Evolutionary conservation across 2,329 filamentous ascomycete species (phyloP), one percentile per base, ranked within the genome.

Genomic region (Xylaria sp.): DNA sequence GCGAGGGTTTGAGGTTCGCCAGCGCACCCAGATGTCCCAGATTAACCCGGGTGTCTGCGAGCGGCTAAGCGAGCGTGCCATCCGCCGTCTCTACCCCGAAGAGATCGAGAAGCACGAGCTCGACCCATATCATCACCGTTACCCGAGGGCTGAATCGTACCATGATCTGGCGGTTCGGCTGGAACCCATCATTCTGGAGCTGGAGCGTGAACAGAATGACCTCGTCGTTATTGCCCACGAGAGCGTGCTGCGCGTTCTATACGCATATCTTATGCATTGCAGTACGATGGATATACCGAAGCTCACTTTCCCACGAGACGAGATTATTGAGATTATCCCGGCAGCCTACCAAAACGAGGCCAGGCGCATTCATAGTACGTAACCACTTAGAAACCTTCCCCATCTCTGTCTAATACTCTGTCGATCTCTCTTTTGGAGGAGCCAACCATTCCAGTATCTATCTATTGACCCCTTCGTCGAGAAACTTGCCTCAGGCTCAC

Each of bases 291-390:
- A 97, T 77, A 99, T 99, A 71, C 96, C 96, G 3, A 92, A 91
- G 74, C 88, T 99, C 70, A 92, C 94, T 73, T 99, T 99, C 77
- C 96, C 96, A 3, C 92, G 96, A 52, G 92, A 99, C 78, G 94
- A 99, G 79, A 98, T 99, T 78, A 97, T 99, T 74, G 96, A 99
- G 85, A 98, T 99, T 78, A 97, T 98, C 68, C 97, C 96, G 2
- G 94, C 95, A 20, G 95, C 94, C 39, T 99, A 99, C 82, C 96
- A 98, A 83, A 99, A 99, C 78, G 92, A 96, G 80, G 93, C 95
- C 23, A 96, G 93, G 80, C 90, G 94, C 67, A 94, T 99, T 75
- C 90, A 92, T 75, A 97, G 69, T 71, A 41, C 69, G 69, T 66
- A 20, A 10, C 20, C 28, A 41, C 48, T 13, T n/a, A 5, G 4